Evolutionary conservation across 2,329 filamentous ascomycete species (phyloP).

Genomic region (Knufia fluminis): DNA sequence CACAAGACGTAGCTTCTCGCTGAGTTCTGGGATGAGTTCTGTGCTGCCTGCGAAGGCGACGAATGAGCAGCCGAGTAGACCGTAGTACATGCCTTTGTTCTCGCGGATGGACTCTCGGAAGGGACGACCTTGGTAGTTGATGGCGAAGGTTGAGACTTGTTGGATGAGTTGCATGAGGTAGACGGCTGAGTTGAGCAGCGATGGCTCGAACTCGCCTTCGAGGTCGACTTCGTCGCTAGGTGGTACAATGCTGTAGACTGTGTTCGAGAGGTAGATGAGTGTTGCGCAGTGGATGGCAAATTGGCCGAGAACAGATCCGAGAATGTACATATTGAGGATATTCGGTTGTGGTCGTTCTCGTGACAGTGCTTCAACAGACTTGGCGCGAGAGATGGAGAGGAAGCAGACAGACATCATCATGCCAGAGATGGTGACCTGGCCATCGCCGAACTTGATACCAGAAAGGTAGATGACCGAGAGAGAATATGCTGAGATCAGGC

Average conservation of each 20-base stretch:
- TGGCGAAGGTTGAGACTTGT: slow-evolving; percentile 96
- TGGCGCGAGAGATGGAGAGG: slow-evolving; percentile 93
- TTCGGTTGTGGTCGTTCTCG: slow-evolving; percentile 97
- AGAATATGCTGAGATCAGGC: slow-evolving; percentile 94
- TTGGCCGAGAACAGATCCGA: slow-evolving; percentile 91
- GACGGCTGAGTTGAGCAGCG: slow-evolving; percentile 89
- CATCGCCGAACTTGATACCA: slow-evolving; percentile 97
- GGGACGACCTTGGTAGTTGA: slow-evolving; percentile 97
- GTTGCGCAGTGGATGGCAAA: slow-evolving; percentile 94
- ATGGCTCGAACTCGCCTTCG: slow-evolving; percentile 88
- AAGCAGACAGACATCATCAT: slow-evolving; percentile 99
- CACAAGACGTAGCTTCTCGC: slow-evolving; percentile 84
- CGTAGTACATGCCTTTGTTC: slow-evolving; percentile 98
- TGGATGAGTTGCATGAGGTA: slow-evolving; percentile 97
- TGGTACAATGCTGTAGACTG: slow-evolving; percentile 75
- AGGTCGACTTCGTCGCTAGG: slow-evolving; percentile 64
- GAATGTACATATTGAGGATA: slow-evolving; percentile 99
- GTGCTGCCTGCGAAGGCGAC: slow-evolving; percentile 92
- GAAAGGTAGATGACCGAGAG: slow-evolving; percentile 92
- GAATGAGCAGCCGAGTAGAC: slow-evolving; percentile 77
- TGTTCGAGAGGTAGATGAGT: slow-evolving; percentile 84
- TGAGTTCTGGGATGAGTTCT: slow-evolving; percentile 91
- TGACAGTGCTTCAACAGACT: slow-evolving; percentile 87
- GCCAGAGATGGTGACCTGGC: slow-evolving; percentile 95
- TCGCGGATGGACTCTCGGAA: slow-evolving; percentile 94